Conservation (phyloP, 202 grass and related monocot genomes). For the Saccharum hybrid region DNA sequence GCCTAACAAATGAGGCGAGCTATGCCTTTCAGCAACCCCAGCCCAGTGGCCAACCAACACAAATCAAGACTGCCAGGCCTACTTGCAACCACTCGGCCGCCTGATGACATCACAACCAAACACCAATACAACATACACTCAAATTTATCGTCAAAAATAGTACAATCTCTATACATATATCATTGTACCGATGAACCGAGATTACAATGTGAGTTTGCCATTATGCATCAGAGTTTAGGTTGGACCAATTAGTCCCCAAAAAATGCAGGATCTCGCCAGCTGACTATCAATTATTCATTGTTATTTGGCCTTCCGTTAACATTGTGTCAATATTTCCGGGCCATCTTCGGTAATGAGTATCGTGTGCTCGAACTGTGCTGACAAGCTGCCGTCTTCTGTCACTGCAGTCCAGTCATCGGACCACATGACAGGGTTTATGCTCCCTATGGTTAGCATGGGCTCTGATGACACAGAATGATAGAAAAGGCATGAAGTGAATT, state of each 20-base stretch:
- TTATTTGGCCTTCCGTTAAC: conserved; percentile 32
- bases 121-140: background rate
- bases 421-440: conserved; percentile 81
- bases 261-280: conserved; percentile 12
- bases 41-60: conserved; percentile 44
- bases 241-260: background rate
- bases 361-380: conserved; percentile 90
- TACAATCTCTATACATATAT: background rate
- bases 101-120: conserved; percentile 15
- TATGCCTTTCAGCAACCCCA: conserved; percentile 43
- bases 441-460: conserved; percentile 89
- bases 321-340: conserved; percentile 75
- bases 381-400: conserved; percentile 83
- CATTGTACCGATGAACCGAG: background rate
- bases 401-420: conserved; percentile 90
- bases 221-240: conserved; percentile 27
- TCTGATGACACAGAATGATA: conserved; percentile 44
- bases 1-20: conserved; percentile 37
- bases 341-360: conserved; percentile 82
- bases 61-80: conserved; percentile 21
- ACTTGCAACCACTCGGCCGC: conserved; percentile 4
- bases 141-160: background rate
- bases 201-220: conserved; percentile 9
- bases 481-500: background rate
- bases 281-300: background rate